Evolutionary conservation across 306 rosid genomes (phyloP), one percentile per base, ranked within the genome.

Genomic region (Mimosa bimucronata): DNA sequence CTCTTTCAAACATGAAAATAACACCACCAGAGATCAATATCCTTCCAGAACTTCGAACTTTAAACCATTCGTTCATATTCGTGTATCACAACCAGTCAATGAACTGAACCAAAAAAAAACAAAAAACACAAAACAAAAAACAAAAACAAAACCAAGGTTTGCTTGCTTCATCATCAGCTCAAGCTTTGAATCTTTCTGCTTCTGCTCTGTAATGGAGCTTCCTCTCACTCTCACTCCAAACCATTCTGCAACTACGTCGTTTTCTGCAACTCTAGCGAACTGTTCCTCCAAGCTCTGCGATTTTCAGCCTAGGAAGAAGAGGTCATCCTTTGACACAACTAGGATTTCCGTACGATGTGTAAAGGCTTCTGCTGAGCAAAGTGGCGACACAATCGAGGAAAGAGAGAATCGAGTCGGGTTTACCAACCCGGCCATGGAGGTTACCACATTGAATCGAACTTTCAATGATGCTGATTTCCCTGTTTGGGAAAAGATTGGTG

Each of bases 401-500:
- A 82, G 84, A 40, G 78, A 88, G 72, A 68, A 85, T 52, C 85
- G 85, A 15, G 69, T 81, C 42, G 85, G 96, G 50, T 92, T 88
- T 86, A 84, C 96, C 4, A 82, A 84, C 11, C 90, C 98, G 3
- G 92, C 98, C 74, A 87, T 92, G 95, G 98, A 95, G 87, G 98
- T 92, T 50, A 90, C 97, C 60, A 91, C 98, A 70, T 88, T 95
- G 78, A 90, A 92, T 75, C 68, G 81, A 16, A 82, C 82, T 55
- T 94, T 92, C 86, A 73, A 71, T 57, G 97, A 91, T 7, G 75
- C 97, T 44, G 98, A 95, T 77, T 92, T 88, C 40, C 97, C 98
- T 3, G 94, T 92, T 18, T 95, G 98, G 98, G 98, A 95, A 29
- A 95, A 95, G 91, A 88, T 92, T 70, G 98, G 98, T 31, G 97